Conservation (phyloP, 257 asterid species). For the Mitragyna speciosa region DNA sequence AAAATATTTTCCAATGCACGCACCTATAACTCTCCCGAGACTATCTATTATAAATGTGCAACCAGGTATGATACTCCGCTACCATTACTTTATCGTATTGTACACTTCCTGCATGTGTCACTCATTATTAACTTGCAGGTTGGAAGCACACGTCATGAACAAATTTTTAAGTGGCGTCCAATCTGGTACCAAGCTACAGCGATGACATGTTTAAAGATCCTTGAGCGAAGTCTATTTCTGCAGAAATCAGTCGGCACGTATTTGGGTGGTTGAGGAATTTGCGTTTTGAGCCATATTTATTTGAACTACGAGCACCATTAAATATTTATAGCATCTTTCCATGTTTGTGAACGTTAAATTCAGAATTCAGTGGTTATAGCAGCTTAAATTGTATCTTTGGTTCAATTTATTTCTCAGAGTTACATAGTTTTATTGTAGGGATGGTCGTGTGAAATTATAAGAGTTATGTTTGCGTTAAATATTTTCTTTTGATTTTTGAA, state of each 20-base stretch:
- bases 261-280: neutral
- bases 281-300: neutral
- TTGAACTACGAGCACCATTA: neutral
- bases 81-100: neutral
- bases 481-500: neutral
- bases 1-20: constrained; percentile 95
- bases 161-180: constrained; percentile 86
- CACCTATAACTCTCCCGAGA: constrained; percentile 91
- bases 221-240: neutral
- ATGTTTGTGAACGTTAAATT: neutral
- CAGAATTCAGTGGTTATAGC: too few species aligned
- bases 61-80: constrained; percentile 57
- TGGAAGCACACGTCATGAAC: constrained; percentile 70
- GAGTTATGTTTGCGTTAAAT: neutral
- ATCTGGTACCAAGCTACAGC: constrained; percentile 63
- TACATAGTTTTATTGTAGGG: neutral
- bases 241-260: neutral
- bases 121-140: constrained; percentile 39
- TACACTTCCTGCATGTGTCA: neutral
- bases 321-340: neutral
- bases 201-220: neutral
- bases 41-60: constrained; percentile 84
- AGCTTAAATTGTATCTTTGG: neutral
- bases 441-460: neutral
- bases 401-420: neutral